Evolutionary conservation across 257 asterid species (phyloP).

Genomic region (Fraxinus pennsylvanica): DNA sequence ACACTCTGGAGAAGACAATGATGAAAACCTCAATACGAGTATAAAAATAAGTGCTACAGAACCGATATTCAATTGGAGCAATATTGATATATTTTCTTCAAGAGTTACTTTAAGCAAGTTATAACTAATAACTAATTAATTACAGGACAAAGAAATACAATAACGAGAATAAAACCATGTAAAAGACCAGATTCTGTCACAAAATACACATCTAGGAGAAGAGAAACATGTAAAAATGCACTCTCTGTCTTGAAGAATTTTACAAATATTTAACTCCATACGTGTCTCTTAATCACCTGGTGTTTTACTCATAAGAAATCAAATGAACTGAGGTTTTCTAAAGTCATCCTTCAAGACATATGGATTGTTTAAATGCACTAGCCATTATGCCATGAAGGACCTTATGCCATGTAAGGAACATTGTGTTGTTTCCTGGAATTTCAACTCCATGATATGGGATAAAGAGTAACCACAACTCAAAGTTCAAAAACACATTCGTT

Average conservation of each 20-base stretch:
- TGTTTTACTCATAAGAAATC: background rate
- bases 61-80: slow-evolving; percentile 12
- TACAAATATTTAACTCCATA: background rate
- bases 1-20: slow-evolving; percentile 58
- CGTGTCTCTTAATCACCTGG: background rate
- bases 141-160: background rate
- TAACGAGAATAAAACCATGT: background rate
- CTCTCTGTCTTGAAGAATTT: background rate
- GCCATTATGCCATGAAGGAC: background rate
- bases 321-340: background rate
- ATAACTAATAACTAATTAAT: background rate
- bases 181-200: background rate
- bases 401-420: background rate
- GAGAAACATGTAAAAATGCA: background rate
- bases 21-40: background rate
- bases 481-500: background rate
- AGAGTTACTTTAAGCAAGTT: background rate
- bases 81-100: background rate
- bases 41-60: background rate
- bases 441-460: background rate
- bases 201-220: background rate
- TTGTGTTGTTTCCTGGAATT: background rate
- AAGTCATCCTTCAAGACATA: background rate
- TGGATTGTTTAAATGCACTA: background rate
- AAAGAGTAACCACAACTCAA: background rate